Percentiles rank a stretch among this genome's conserved stretches.
Evolutionary conservation across 257 asterid genomes (phyloP).

Genomic region (Anisodus tanguticus): DNA sequence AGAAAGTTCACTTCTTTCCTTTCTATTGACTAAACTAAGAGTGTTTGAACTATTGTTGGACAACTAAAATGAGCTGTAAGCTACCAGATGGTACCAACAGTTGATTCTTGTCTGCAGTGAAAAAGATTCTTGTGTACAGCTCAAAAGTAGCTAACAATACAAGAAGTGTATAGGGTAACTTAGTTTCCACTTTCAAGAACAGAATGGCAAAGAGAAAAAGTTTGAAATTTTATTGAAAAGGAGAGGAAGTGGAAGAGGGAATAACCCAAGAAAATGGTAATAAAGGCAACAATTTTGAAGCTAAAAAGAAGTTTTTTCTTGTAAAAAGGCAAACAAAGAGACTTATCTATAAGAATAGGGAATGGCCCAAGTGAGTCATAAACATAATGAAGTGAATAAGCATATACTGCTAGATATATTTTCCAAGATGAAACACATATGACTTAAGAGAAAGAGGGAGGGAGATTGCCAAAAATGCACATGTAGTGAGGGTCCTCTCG

Average conservation of each 20-base stretch:
- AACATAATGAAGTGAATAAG: not conserved
- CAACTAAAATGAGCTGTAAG: not conserved
- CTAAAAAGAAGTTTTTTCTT: not conserved
- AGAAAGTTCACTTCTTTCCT: not conserved
- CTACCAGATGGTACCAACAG: slow-evolving; percentile 13
- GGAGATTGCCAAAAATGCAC: not conserved
- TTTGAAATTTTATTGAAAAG: not conserved
- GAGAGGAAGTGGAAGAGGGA: slow-evolving; percentile 20
- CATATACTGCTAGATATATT: not conserved
- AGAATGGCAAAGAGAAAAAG: not conserved
- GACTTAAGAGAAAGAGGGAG: not conserved
- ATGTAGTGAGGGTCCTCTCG: not conserved
- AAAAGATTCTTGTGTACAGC: slow-evolving; percentile 19
- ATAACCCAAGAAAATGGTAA: not conserved
- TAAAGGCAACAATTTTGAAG: slow-evolving; percentile 8
- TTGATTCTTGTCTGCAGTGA: not conserved
- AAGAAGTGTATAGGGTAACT: not conserved
- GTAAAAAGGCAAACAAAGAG: not conserved
- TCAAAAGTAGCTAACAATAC: not conserved
- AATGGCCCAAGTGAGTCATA: slow-evolving; percentile 15
- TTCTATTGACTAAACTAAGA: not conserved
- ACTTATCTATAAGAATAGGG: not conserved
- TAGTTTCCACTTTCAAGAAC: not conserved
- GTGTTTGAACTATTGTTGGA: not conserved
- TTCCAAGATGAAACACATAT: not conserved